Conservation (phyloP, 2,329 filamentous ascomycete genomes). For the Ophiostoma triangulosporum region DNA sequence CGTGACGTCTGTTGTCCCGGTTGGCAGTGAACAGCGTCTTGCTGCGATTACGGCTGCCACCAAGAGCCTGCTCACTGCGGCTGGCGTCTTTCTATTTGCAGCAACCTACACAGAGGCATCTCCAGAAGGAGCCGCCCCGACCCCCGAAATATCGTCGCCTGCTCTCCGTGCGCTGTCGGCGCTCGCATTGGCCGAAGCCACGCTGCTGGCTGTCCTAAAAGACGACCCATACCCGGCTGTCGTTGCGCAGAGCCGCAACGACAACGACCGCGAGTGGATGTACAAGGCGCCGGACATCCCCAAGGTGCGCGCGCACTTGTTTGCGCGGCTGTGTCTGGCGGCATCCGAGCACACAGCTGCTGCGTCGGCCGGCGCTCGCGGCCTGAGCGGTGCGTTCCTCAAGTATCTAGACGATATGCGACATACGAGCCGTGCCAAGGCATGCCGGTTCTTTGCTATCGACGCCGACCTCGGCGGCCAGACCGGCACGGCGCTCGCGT, state of each 20-base stretch:
- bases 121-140: constrained; percentile 20
- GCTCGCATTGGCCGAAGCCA: constrained; percentile 75
- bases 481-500: constrained; percentile 74
- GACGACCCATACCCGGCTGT: constrained; percentile 84
- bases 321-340: constrained; percentile 75
- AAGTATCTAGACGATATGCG: constrained; percentile 66
- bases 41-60: constrained; percentile 60
- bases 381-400: constrained; percentile 49
- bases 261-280: constrained; percentile 90
- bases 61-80: constrained; percentile 62
- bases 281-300: constrained; percentile 78
- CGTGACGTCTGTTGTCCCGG: constrained; percentile 45
- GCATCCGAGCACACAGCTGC: constrained; percentile 81
- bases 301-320: constrained; percentile 77
- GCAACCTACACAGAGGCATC: constrained; percentile 28
- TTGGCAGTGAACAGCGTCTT: constrained; percentile 52
- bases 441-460: constrained; percentile 80
- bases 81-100: constrained; percentile 64
- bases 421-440: constrained; percentile 64
- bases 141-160: constrained; percentile 38
- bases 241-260: constrained; percentile 69
- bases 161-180: constrained; percentile 43
- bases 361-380: constrained; percentile 24
- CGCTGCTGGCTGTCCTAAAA: constrained; percentile 77
- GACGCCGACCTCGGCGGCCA: constrained; percentile 75